A percentile compares a stretch with the other conserved stretches of the same genome.
phyloP scores from a whole-genome alignment of 2,329 filamentous ascomycete species.

The Fusarium sp. region DNA sequence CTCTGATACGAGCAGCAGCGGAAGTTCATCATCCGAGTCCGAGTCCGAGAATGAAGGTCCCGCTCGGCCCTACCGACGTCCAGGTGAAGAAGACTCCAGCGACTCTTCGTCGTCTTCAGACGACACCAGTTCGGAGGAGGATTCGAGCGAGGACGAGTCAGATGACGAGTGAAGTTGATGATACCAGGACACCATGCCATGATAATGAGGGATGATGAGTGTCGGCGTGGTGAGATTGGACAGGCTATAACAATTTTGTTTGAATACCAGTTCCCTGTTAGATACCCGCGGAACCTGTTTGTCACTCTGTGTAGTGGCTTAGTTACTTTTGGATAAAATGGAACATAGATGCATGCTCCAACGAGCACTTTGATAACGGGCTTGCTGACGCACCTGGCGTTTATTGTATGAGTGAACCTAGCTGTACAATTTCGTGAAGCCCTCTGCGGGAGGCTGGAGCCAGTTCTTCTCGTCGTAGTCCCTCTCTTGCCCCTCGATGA shows the following conservation, averaged over 20 bases:
- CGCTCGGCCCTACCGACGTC: conserved; percentile 45
- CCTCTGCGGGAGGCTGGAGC: conserved; percentile 85
- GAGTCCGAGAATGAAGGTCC: conserved; percentile 47
- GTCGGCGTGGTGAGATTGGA: conserved; percentile 26
- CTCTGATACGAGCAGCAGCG: conserved; percentile 51
- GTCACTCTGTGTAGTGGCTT: conserved; percentile 17
- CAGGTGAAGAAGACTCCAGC: conserved; percentile 40
- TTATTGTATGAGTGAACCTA: conserved; percentile 35
- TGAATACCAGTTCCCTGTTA: conserved; percentile 31
- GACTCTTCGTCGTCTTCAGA: conserved; percentile 51
- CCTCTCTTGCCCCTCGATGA: conserved; percentile 83
- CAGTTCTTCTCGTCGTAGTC: conserved; percentile 90
- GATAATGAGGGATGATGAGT: conserved; percentile 20
- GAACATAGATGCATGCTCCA: conserved; percentile 13
- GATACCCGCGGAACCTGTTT: conserved; percentile 40
- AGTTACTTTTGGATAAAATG: conserved; percentile 15
- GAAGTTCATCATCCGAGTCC: conserved; percentile 50
- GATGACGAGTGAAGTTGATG: conserved; percentile 37
- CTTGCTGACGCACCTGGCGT: background rate
- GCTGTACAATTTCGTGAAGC: conserved; percentile 77
- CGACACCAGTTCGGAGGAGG: conserved; percentile 49
- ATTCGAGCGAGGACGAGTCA: conserved; percentile 38
- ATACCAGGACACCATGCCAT: conserved; percentile 19
- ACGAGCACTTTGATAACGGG: conserved; percentile 7
- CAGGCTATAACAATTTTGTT: conserved; percentile 41